Conservation (phyloP, 78 protist genomes). For the Blattamonas nauphoetae region DNA sequence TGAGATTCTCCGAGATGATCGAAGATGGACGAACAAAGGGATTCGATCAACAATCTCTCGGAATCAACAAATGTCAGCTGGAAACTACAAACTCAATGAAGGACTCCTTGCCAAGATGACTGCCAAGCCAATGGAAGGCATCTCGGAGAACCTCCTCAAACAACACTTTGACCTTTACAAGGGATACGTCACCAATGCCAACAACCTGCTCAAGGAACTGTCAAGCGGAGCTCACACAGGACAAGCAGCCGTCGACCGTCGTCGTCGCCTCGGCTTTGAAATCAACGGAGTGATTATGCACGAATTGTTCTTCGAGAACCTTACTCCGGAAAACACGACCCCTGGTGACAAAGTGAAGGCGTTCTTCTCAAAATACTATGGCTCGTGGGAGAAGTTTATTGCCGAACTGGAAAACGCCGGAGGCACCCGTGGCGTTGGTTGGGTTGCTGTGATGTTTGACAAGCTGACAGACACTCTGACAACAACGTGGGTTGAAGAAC, state of each 20-base stretch:
- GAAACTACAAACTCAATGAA: no score
- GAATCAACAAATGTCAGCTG: no score
- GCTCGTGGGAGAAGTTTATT: constrained; percentile 5
- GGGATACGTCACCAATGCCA: constrained; percentile 30
- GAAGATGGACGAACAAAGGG: no score
- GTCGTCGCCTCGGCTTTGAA: constrained; percentile 13
- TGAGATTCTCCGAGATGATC: no score
- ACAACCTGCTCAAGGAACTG: constrained; percentile 2
- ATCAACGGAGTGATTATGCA: constrained; percentile 20
- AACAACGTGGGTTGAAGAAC: not conserved
- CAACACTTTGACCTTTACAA: constrained; percentile 1
- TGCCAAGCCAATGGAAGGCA: constrained; percentile 7
- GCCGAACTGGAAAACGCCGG: not conserved
- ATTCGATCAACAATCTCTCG: no score
- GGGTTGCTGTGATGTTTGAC: not conserved
- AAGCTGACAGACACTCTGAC: not conserved
- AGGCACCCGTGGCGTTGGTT: constrained; percentile 26
- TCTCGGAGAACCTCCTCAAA: constrained; percentile 1
- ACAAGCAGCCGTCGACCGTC: not conserved
- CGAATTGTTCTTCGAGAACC: constrained; percentile 13
- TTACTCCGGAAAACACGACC: not conserved
- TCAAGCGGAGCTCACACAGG: not conserved
- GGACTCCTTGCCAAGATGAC: no score
- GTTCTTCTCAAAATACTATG: not conserved
- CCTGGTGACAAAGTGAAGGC: not conserved